Base-by-base conservation (phyloP, 2,329 filamentous ascomycete species). In the Arthrobotrys megalospora region DNA sequence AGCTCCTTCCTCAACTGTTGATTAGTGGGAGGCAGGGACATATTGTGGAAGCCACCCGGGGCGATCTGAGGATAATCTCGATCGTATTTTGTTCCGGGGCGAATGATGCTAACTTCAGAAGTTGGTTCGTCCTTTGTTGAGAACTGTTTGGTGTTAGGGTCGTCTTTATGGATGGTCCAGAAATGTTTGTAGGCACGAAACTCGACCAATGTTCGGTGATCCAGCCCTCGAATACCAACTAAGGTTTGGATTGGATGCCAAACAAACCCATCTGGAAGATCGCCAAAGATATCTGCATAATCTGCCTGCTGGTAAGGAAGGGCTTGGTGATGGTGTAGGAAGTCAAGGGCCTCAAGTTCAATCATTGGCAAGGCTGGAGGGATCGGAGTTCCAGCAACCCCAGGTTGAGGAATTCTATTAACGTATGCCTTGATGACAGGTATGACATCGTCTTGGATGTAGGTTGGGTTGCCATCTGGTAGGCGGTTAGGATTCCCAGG, bases 121-220 rank as follows among this genome's bases (percentile, higher is more conserved):
- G 62, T 78, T 8, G 62, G 63, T 11, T 52, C 21, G 41, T 67
- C 75, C 32, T 68, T 62, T 6, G 75, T 78, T n/a, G 43, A 34
- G 8, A 58, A 43, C 21, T 78, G 60, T 24, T 58, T 48, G 36
- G 53, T 67, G 10, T n/a, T 11, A 1, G 52, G 45, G 12, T 77
- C 66, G 12, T 78, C 62, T 14, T 72, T 47, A 28, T 78, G 50
- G n/a, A 78, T 72, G 19, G 75, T 45, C 75, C 75, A 78, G 53
- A 78, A 78, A 16, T 67, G 75, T 34, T 78, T 78, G 47, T 72
- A 78, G 12, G 75, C 75, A 48, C 75, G 50, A 14, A 78, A 78
- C 38, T 78, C 75, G 16, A 63, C 14, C 10, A 78, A 47, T 12
- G 75, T 78, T 14, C 75, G 75, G 41, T 78, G 75, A 28, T 78